These are phyloP conservation scores for Handroanthus guayacan DNA, from an alignment of 257 asterid genomes.

Conservation along the genomic window DNA sequence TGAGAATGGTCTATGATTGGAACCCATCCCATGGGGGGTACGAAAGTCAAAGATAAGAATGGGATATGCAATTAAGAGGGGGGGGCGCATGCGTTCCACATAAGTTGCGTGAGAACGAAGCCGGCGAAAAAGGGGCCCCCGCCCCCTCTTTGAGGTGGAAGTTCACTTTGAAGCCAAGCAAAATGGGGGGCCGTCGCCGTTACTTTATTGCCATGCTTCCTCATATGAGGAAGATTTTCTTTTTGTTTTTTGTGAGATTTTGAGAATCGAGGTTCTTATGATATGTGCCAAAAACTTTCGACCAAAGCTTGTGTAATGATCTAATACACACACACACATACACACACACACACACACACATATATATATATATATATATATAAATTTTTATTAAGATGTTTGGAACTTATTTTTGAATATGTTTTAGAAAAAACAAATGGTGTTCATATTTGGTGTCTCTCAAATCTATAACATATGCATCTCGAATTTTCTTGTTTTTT, in stretches of 20 bases:
- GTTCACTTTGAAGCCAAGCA: constrained; percentile 34
- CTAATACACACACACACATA: too few relatives aligned
- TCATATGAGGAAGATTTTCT: constrained; percentile 35
- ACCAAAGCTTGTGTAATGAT: too few relatives aligned
- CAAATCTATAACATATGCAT: too few relatives aligned
- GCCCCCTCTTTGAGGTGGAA: constrained; percentile 39
- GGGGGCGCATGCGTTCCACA: constrained; percentile 28
- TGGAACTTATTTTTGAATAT: too few relatives aligned
- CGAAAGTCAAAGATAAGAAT: constrained; percentile 33
- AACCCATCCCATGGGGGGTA: background rate
- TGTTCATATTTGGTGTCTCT: too few relatives aligned
- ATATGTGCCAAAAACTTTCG: background rate
- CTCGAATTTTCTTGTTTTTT: too few relatives aligned
- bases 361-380: too few relatives aligned
- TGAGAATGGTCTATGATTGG: background rate
- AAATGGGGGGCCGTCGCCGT: constrained; percentile 38
- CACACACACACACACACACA: too few relatives aligned
- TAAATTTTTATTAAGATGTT: background rate
- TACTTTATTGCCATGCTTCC: constrained; percentile 29
- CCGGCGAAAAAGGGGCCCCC: constrained; percentile 28
- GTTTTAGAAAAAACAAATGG: too few relatives aligned
- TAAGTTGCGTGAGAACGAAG: constrained; percentile 40
- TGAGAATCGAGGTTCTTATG: background rate
- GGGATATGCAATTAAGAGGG: background rate
- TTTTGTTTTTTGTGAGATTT: constrained; percentile 28